Conservation (phyloP, 1,139 yeast genomes). For the Kodamaea sp. region DNA sequence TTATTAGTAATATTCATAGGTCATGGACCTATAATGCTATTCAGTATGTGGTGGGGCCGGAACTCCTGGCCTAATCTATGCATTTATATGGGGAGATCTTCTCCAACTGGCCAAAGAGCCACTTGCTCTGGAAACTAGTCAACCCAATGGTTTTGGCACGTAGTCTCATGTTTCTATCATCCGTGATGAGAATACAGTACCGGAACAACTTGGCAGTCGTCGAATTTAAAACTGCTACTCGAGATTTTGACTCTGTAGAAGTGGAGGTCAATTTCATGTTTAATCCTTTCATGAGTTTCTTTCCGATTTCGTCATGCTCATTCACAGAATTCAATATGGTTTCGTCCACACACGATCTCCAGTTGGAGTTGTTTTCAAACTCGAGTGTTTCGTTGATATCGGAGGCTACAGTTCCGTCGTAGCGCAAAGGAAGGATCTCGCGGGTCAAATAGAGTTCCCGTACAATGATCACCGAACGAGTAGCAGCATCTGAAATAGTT, state of each 20-base stretch:
- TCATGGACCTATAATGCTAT: no score
- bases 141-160: conserved; percentile 64
- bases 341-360: conserved; percentile 65
- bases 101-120: conserved; percentile 60
- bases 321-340: conserved; percentile 55
- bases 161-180: conserved; percentile 70
- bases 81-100: conserved; percentile 39
- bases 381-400: conserved; percentile 58
- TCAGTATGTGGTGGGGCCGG: no score
- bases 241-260: conserved; percentile 4
- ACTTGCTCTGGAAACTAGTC: conserved; percentile 57
- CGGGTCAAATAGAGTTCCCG: conserved; percentile 64
- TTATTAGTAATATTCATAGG: no score
- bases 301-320: conserved; percentile 48
- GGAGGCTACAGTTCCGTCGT: conserved; percentile 58
- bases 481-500: conserved; percentile 77
- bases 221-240: conserved; percentile 26
- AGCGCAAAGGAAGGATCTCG: conserved; percentile 50
- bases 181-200: conserved; percentile 66
- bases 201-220: conserved; percentile 45
- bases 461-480: conserved; percentile 72
- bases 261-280: conserved; percentile 22
- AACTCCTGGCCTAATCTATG: conserved; percentile 38
- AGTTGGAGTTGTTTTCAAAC: conserved; percentile 62
- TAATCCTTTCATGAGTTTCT: conserved; percentile 39